Base-by-base conservation (phyloP, 306 rosid species). In the Vigna trinervia region DNA sequence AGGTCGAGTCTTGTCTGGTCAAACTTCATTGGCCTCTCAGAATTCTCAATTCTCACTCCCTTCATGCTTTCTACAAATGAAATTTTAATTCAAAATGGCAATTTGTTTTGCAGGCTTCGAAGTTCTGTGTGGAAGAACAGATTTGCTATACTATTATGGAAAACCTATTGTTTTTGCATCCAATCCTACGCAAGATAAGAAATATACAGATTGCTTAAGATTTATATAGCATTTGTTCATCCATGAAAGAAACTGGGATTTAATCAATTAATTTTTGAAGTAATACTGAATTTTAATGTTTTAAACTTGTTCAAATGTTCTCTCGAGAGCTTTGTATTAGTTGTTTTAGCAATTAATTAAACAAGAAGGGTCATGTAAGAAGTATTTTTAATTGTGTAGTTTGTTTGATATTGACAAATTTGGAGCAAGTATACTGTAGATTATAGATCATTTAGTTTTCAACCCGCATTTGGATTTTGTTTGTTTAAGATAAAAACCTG, bases 1-100 rank as follows among this genome's bases (percentile, higher is more conserved):
- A 52, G 43, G 34, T 19, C 34, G 32, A 65, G 34, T 41, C 6
- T 17, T 8, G 39, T 82, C 81, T 67, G 45, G 11, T 39, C 45
- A 39, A 74, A 80, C 87, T 63, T 47, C 88, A 51, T 13, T 65
- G 23, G 72, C 81, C 48, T 73, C 90, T 56, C 76, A 80, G 28
- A 83, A 60, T 68, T 65, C 89, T 15, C 94, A 81, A 53, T 79
- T 84, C 52, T 77, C 86, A n/a, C 50, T 81, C 7, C 77, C 92
- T 71, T 66, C 79, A 22, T 22, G 22, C 22, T 22, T 22, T 22
- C 22, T 22, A 22, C 22, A 22, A 22, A 22, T 1, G 22, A 22
- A 22, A 22, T 22, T 22, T 22, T 22, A 22, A 22, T 22, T 22
- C 22, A 22, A 22, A 22, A 22, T 22, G 22, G 22, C 22, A 22